Evolutionary conservation across 305 asterid genomes (phyloP), one percentile per base, ranked within the genome.

Genomic region (Striga hermonthica): DNA sequence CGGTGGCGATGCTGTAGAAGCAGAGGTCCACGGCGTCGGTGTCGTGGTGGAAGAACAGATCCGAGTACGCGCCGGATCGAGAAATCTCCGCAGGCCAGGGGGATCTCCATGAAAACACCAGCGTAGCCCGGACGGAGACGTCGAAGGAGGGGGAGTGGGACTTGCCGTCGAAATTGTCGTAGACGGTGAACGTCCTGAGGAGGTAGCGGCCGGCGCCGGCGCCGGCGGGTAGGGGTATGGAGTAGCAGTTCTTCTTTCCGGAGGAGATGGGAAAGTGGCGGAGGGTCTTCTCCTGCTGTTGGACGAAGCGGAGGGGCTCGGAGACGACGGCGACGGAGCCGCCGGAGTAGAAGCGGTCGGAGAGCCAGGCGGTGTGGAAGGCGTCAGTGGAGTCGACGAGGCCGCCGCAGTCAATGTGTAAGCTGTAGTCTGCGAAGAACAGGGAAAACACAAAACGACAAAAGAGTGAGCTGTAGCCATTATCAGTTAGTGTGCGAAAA

Each of bases 1-100:
- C 97, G 9, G 97, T 90, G 55, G 97, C 96, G 65, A 90, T 83
- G 72, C 97, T 88, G 81, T 88, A 90, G 66, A 90, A 88, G 73
- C 96, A 90, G 0, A 90, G 63, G 68, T 88, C 88, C 2, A 79
- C 86, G 6, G 73, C 65, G 49, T 77, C 41, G 9, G 79, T 82
- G 5, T 64, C 58, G 6, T 76, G 71, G 52, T 82, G 56, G 31
- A 86, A 81, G 60, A 90, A 80, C 71, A 90, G 87, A 78, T 90
- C 97, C 56, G 96, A 83, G 65, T 88, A 88, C 63, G 95, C 89
- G 52, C 96, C 97, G 68, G 76, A 74, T 70, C 93, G 84, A 7
- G 91, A 62, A 58, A 75, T 66, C 0, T 67, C 9, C 15, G 80
- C 91, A 1, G 79, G 61, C 97, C 97, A 90, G 7, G 97, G 97